These are phyloP conservation scores for Periconia digitata DNA, from an alignment of 2,329 filamentous ascomycete species.

Conservation along the genomic window DNA sequence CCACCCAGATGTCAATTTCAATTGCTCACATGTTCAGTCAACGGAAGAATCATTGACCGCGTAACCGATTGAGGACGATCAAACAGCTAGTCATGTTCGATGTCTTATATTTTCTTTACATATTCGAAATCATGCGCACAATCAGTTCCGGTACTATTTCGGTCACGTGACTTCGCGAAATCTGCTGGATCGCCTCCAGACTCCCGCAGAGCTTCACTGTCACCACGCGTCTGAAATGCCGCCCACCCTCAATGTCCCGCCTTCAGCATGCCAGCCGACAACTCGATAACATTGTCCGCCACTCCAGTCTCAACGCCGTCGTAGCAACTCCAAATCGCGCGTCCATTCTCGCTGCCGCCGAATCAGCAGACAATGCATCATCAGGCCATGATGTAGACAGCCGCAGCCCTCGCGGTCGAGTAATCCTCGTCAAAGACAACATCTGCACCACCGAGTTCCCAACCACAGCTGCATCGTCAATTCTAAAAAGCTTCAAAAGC, in stretches of 20 bases:
- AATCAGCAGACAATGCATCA: slow-evolving; percentile 14
- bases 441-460: slow-evolving; percentile 48
- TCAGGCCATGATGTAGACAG: slow-evolving; percentile 1
- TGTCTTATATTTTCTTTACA: no score
- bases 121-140: no score
- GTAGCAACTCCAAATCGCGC: slow-evolving; percentile 26
- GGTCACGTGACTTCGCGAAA: not conserved
- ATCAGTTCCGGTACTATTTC: no score
- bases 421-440: slow-evolving; percentile 55
- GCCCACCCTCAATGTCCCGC: slow-evolving; percentile 41
- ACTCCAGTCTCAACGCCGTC: slow-evolving; percentile 43
- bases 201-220: not conserved
- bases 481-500: slow-evolving; percentile 67
- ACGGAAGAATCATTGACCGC: no score
- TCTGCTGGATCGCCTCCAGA: no score
- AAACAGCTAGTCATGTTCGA: no score
- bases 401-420: slow-evolving; percentile 27
- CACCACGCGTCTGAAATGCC: slow-evolving; percentile 23
- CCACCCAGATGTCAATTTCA: no score
- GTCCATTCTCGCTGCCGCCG: slow-evolving; percentile 23
- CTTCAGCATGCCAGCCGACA: slow-evolving; percentile 39
- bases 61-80: no score
- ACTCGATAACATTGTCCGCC: slow-evolving; percentile 36
- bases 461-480: slow-evolving; percentile 82
- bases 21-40: no score